A percentile compares a stretch with the other conserved stretches of the same genome.
These are phyloP conservation scores for Arthrobotrys entomopaga DNA, from an alignment of 2,329 filamentous ascomycete species.

Conservation along the genomic window DNA sequence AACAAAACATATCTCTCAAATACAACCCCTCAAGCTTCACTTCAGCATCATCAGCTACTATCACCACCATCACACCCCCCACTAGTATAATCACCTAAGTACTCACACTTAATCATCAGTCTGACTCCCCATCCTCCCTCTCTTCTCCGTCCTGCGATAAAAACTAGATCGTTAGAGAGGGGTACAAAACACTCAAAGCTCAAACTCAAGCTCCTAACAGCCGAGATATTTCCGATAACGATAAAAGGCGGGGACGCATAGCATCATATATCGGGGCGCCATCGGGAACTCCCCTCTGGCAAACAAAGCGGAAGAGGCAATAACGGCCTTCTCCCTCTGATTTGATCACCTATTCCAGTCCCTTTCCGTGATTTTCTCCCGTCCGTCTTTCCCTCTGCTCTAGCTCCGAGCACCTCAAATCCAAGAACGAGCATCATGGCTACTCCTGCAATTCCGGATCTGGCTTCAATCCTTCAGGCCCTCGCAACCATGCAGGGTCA, in stretches of 20 bases:
- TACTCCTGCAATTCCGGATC: conserved; percentile 72
- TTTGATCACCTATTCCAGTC: conserved; percentile 19
- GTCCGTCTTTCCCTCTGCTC: conserved; percentile 1
- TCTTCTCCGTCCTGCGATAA: not conserved
- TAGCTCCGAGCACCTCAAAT: conserved; percentile 5
- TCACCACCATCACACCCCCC: not conserved
- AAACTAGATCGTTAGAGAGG: conserved; percentile 1
- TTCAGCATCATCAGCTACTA: conserved; percentile 3
- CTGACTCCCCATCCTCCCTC: not conserved
- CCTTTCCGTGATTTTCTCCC: conserved; percentile 9
- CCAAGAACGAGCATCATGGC: conserved; percentile 69
- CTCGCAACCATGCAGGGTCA: conserved; percentile 90
- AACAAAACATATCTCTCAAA: not conserved
- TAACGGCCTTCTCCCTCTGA: conserved; percentile 12
- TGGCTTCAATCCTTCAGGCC: conserved; percentile 85
- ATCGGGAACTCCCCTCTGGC: not conserved
- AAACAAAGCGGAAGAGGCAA: conserved; percentile 7
- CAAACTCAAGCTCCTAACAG: not conserved
- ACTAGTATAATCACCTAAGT: not conserved
- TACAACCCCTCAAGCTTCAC: conserved; percentile 18
- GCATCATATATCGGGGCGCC: no score
- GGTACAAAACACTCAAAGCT: not conserved
- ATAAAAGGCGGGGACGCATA: conserved; percentile 32
- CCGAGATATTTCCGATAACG: conserved; percentile 30
- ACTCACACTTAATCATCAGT: not conserved